Evolutionary conservation across 306 rosid genomes (phyloP).

Genomic region (Prunus persica): DNA sequence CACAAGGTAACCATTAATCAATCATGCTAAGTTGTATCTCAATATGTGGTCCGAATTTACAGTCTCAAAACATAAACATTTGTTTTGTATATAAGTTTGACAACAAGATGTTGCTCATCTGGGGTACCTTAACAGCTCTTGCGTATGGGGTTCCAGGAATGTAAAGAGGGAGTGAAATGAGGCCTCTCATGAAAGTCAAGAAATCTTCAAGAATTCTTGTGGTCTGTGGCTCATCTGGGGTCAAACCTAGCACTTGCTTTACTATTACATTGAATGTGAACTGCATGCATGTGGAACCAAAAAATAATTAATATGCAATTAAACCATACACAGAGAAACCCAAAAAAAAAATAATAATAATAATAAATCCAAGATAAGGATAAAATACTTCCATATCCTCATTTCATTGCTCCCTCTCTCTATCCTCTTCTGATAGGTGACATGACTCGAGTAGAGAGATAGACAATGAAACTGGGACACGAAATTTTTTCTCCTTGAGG

Average conservation of each 20-base stretch:
- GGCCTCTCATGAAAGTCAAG: conserved; percentile 38
- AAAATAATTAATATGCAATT: neutral
- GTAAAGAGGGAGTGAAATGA: conserved; percentile 31
- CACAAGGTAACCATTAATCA: no score
- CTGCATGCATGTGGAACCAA: conserved; percentile 24
- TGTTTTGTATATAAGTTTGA: neutral
- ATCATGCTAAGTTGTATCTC: neutral
- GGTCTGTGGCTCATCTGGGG: conserved; percentile 28
- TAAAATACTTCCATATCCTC: no score
- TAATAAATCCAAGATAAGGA: neutral
- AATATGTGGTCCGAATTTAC: neutral
- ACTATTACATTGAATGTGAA: conserved; percentile 37
- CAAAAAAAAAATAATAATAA: neutral
- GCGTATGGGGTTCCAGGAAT: conserved; percentile 40
- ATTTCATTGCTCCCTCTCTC: no score
- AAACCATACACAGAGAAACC: neutral
- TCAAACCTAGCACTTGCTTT: conserved; percentile 35
- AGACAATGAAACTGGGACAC: no score
- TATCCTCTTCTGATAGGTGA: no score
- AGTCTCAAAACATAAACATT: neutral
- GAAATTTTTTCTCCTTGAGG: neutral
- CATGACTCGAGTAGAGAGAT: no score
- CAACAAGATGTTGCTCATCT: no score
- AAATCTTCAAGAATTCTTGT: conserved; percentile 32
- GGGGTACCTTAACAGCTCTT: conserved; percentile 33